Evolutionary conservation across 139 green algal genomes (phyloP).

Genomic region (Coelastrella sp.): DNA sequence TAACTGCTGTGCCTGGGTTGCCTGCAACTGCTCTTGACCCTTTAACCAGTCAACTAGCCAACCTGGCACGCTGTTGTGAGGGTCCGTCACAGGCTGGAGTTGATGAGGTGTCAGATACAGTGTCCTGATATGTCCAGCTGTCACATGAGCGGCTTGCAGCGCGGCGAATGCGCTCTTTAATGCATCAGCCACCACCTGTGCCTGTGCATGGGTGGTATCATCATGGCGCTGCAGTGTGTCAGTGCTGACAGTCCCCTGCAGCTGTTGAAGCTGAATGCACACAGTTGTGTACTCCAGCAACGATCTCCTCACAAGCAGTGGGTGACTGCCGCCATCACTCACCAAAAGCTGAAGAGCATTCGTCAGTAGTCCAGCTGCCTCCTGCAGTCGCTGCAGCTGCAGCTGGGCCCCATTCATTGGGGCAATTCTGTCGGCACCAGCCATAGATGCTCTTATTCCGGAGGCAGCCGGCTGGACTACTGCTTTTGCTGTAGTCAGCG

Average conservation of each 20-base stretch:
- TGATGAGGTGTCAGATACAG: constrained; percentile 8
- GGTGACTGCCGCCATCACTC: constrained; percentile 13
- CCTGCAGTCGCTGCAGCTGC: neutral
- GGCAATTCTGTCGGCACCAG: neutral
- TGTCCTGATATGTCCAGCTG: neutral
- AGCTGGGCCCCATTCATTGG: neutral
- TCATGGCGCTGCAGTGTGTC: neutral
- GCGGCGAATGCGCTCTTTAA: neutral
- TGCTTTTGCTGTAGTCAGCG: too few species aligned
- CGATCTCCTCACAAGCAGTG: neutral
- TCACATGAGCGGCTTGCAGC: constrained; percentile 35
- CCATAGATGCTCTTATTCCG: too few species aligned
- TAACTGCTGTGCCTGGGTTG: constrained; percentile 12
- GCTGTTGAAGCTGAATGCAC: neutral
- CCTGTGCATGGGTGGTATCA: too few species aligned
- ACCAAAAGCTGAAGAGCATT: neutral
- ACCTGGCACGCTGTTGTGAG: neutral
- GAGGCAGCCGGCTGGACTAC: too few species aligned
- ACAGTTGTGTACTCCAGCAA: constrained; percentile 9
- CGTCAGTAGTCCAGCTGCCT: constrained; percentile 2
- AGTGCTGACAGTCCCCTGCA: neutral
- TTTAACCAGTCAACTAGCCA: constrained; percentile 22
- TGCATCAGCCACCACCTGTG: neutral
- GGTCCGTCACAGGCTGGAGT: constrained; percentile 1
- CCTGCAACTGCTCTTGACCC: constrained; percentile 28